Percentiles rank a stretch among this genome's conserved stretches.
These are phyloP conservation scores for Westerdykella ornata DNA, from an alignment of 2,329 filamentous ascomycete species.

Conservation along the genomic window DNA sequence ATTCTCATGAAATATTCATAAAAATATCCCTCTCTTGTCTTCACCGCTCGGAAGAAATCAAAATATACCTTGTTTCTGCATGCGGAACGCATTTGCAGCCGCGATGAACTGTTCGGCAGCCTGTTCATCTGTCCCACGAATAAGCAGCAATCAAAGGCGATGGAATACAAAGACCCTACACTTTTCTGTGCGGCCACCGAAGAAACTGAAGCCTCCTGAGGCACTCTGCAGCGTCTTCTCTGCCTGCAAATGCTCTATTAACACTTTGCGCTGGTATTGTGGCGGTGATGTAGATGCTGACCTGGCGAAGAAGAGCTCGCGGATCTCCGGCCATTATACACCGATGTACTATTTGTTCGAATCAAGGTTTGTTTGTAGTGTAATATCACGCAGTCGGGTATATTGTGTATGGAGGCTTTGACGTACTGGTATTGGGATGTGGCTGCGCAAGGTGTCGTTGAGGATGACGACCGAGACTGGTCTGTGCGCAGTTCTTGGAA, in stretches of 20 bases:
- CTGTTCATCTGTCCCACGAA: slow-evolving; percentile 53
- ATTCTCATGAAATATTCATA: not conserved
- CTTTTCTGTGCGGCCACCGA: slow-evolving; percentile 80
- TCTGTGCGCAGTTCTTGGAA: slow-evolving; percentile 15
- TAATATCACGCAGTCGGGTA: not conserved
- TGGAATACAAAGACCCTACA: slow-evolving; percentile 34
- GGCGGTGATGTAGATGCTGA: slow-evolving; percentile 29
- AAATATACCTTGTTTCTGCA: slow-evolving; percentile 70
- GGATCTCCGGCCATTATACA: slow-evolving; percentile 34
- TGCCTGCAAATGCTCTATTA: slow-evolving; percentile 54
- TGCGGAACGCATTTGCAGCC: slow-evolving; percentile 84
- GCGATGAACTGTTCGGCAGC: slow-evolving; percentile 82
- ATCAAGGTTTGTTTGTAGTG: not conserved
- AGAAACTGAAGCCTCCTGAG: slow-evolving; percentile 77
- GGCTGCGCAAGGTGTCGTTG: slow-evolving; percentile 19
- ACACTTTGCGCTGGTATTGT: slow-evolving; percentile 23
- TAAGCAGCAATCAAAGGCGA: slow-evolving; percentile 8
- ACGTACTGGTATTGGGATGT: slow-evolving; percentile 23
- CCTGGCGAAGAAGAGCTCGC: slow-evolving; percentile 34
- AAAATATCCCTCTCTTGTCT: not conserved
- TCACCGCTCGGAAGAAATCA: not conserved
- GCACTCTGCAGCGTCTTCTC: slow-evolving; percentile 74
- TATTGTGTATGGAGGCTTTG: not conserved
- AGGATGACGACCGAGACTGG: slow-evolving; percentile 24
- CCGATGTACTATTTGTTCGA: slow-evolving; percentile 2